These are phyloP conservation scores for Juncus inflexus DNA, from an alignment of 176 grass and related monocot genomes.

Conservation along the genomic window DNA sequence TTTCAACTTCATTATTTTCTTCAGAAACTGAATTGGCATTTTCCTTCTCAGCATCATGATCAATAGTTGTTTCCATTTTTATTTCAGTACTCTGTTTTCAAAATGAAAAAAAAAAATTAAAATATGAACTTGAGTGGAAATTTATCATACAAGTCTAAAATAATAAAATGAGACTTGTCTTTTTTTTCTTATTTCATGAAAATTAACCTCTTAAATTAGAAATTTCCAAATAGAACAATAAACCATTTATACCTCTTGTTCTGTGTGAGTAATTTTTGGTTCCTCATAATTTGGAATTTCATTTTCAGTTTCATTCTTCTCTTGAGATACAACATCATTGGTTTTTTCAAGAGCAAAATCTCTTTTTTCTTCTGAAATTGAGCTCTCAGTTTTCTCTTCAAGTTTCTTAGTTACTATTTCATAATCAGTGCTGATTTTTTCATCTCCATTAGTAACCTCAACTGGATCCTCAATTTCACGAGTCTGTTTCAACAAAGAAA, in stretches of 20 bases:
- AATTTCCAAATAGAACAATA: no score
- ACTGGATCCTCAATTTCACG: neutral
- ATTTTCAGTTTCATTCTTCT: constrained; percentile 1
- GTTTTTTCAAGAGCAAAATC: no score
- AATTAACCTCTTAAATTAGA: neutral
- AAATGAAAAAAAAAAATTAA: no score
- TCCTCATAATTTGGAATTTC: neutral
- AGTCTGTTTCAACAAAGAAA: constrained; percentile 1
- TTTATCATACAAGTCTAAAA: no score
- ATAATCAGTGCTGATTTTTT: no score
- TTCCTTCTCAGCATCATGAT: neutral
- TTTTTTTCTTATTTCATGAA: neutral
- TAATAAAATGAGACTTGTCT: no score
- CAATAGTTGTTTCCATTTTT: neutral
- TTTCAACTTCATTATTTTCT: no score
- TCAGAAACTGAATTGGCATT: neutral
- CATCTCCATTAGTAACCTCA: constrained; percentile 6
- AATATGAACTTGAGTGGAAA: no score
- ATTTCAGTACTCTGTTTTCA: no score
- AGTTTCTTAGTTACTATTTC: constrained; percentile 7
- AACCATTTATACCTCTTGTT: neutral
- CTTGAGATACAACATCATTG: no score
- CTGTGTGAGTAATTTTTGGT: no score
- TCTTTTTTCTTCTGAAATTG: no score
- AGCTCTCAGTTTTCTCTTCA: neutral